A percentile compares a stretch with the other conserved stretches of the same genome.
These are phyloP conservation scores for Lasiodiplodia sp. DNA, from an alignment of 2,329 filamentous ascomycete genomes.

Conservation along the genomic window DNA sequence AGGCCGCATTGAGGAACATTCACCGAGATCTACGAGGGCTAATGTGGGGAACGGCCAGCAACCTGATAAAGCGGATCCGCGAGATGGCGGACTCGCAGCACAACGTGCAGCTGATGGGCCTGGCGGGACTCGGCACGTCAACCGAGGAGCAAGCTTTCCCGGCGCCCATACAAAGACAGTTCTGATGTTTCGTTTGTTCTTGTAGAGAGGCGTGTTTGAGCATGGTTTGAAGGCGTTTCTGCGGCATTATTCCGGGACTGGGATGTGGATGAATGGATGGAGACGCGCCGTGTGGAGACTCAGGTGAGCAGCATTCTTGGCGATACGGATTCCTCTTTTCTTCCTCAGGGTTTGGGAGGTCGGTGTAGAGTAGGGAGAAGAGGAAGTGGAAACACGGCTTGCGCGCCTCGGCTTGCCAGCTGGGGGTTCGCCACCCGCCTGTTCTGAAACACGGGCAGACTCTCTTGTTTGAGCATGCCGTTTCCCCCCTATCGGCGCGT, in stretches of 20 bases:
- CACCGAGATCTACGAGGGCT: neutral
- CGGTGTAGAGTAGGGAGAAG: neutral
- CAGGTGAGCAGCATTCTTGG: conserved; percentile 10
- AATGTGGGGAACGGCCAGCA: conserved; percentile 35
- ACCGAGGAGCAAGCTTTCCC: neutral
- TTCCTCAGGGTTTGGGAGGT: neutral
- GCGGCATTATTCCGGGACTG: neutral
- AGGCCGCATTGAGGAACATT: neutral
- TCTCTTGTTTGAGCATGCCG: neutral
- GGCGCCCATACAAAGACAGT: conserved; percentile 7
- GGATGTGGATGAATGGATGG: neutral
- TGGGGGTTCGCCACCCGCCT: neutral
- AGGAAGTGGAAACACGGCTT: neutral
- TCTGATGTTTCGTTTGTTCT: neutral
- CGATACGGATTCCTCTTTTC: neutral
- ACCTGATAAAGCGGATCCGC: conserved; percentile 56
- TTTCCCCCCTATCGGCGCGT: neutral
- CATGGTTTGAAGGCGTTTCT: neutral
- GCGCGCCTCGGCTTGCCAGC: neutral
- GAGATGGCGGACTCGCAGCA: conserved; percentile 47
- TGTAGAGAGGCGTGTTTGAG: neutral
- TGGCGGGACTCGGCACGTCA: conserved; percentile 6
- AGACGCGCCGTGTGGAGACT: neutral
- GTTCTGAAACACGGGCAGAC: neutral
- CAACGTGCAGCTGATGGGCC: conserved; percentile 22